Conservation (phyloP, 306 rosid genomes). For the Prunus padus region DNA sequence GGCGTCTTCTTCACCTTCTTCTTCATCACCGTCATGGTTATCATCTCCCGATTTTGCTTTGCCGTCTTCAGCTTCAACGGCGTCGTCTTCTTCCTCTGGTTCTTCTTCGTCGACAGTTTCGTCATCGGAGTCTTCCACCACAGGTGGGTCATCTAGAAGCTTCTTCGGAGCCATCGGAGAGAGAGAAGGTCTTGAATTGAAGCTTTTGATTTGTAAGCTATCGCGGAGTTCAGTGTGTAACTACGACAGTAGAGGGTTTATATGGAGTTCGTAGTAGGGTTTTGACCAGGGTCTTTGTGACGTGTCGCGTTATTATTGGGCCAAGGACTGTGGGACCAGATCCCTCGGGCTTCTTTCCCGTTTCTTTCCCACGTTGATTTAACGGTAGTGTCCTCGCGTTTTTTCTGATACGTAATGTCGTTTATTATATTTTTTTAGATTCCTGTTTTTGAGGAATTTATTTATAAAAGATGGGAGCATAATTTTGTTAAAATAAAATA, state of each 20-base stretch:
- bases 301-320: not conserved
- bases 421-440: too few species aligned
- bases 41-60: slow-evolving; percentile 21
- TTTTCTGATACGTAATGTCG: too few species aligned
- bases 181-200: not conserved
- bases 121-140: slow-evolving; percentile 31
- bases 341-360: not conserved
- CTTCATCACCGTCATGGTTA: not conserved
- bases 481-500: too few species aligned
- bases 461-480: too few species aligned
- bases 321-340: not conserved
- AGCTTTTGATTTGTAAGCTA: not conserved
- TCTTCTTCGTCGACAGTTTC: slow-evolving; percentile 21
- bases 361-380: not conserved
- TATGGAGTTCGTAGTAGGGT: slow-evolving; percentile 9
- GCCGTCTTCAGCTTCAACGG: slow-evolving; percentile 4
- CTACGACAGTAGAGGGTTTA: not conserved
- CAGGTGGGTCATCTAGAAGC: slow-evolving; percentile 26
- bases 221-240: too few species aligned
- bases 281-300: not conserved
- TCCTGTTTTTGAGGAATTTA: too few species aligned
- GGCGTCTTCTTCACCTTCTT: not conserved
- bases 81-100: slow-evolving; percentile 22
- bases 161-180: slow-evolving; percentile 44
- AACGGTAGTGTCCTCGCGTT: too few species aligned